Evolutionary conservation across 2,329 filamentous ascomycete species (phyloP).

Genomic region (Epichloe sp.): DNA sequence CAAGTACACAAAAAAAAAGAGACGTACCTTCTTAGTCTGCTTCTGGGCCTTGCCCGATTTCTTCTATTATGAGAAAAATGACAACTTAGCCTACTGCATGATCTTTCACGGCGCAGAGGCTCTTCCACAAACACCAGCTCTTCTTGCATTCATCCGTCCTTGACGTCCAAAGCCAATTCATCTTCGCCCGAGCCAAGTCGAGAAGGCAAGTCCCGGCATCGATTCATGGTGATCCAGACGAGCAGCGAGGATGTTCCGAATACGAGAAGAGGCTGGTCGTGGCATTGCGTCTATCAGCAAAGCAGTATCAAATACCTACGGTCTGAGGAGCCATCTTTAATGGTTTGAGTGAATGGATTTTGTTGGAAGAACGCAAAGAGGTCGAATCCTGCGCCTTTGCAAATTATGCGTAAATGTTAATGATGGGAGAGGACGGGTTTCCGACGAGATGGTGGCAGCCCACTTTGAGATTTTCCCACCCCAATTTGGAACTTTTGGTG

Average conservation of each 20-base stretch:
- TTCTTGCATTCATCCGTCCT: neutral
- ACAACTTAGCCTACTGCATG: conserved; percentile 94
- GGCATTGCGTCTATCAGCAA: conserved; percentile 62
- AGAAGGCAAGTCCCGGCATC: neutral
- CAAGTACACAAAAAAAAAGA: too few relatives aligned
- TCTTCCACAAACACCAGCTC: neutral
- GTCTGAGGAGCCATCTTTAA: conserved; percentile 71
- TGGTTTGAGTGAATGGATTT: conserved; percentile 14
- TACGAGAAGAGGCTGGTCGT: neutral
- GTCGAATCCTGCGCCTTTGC: conserved; percentile 69
- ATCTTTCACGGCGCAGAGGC: conserved; percentile 8
- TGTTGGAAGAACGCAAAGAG: conserved; percentile 39
- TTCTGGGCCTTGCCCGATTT: conserved; percentile 61
- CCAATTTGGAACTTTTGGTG: neutral
- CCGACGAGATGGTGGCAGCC: neutral
- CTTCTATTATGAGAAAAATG: conserved; percentile 37
- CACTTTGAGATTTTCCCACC: neutral
- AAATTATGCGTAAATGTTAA: conserved; percentile 6
- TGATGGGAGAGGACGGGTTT: conserved; percentile 1
- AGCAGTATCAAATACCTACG: conserved; percentile 80
- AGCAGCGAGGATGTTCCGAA: neutral
- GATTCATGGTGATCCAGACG: neutral
- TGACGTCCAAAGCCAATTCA: neutral
- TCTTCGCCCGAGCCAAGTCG: neutral
- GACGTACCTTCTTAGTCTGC: conserved; percentile 68